Evolutionary conservation across 257 asterid genomes (phyloP), one percentile per base, ranked within the genome.

Genomic region (Marsdenia floribunda): DNA sequence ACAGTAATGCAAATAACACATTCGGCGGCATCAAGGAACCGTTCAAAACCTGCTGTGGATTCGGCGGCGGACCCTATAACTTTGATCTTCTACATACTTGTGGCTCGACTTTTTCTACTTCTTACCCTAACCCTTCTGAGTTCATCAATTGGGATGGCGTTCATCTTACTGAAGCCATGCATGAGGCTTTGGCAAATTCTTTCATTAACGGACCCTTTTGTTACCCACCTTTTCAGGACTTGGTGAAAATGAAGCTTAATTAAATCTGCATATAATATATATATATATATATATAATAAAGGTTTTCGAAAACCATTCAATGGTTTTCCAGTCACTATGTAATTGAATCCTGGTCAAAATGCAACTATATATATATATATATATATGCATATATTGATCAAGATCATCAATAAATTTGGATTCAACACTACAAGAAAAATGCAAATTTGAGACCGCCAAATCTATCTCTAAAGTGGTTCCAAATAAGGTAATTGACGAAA

Each of bases 71-170:
- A 0, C 9, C 54, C 3, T 93, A 85, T 78, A 91, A 90, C 72
- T 89, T 90, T 54, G 84, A 91, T 68, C 60, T 84, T 3, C 76
- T 84, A 6, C 61, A 71, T 2, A 80, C 90, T 0, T 93, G 98
- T 8, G 98, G 98, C 2, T 83, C 97, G 0, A 85, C 86, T 3
- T 24, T 77, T 10, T 33, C 79, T 10, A 63, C 94, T 1, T 81
- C 93, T 11, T 93, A 97, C 22, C 33, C 74, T 0, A 49, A 84
- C 44, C 98, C 97, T 0, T 83, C 88, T 2, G 77, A 75, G 81
- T 93, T 86, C 57, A 66, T 91, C 14, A 93, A 91, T 40, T 93
- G 98, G 98, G 98, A 93, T 60, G 98, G 98, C 6, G 94, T 85
- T 46, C 98, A 93, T 77, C 85, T 91, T 29, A 93, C 97, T 0